These are phyloP conservation scores for Coniochaeta ligniaria DNA, from an alignment of 2,329 filamentous ascomycete species.

Conservation along the genomic window DNA sequence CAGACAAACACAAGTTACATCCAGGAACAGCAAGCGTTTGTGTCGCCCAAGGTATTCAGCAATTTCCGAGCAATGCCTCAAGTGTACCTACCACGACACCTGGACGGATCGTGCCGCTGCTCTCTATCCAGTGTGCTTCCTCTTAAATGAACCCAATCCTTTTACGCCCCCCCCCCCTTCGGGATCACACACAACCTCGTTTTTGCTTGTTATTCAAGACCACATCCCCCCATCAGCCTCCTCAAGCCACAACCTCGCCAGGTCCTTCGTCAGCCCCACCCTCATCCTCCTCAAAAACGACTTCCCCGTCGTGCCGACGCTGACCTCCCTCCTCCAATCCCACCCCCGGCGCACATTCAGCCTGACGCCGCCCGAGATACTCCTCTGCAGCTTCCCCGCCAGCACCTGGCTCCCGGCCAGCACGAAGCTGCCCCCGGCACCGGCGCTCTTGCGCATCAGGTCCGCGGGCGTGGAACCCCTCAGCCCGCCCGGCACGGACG, in stretches of 20 bases:
- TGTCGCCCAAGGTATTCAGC: neutral
- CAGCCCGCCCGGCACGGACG: constrained; percentile 54
- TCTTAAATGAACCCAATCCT: neutral
- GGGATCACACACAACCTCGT: neutral
- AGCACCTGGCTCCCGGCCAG: constrained; percentile 70
- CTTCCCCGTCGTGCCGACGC: constrained; percentile 49
- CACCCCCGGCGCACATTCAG: constrained; percentile 72
- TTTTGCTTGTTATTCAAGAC: constrained; percentile 7
- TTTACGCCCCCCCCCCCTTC: neutral
- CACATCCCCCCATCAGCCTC: constrained; percentile 44
- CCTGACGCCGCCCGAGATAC: constrained; percentile 44
- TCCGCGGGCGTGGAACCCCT: constrained; percentile 58
- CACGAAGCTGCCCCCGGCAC: constrained; percentile 50
- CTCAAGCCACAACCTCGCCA: constrained; percentile 62
- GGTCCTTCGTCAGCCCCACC: constrained; percentile 65
- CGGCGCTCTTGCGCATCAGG: constrained; percentile 49
- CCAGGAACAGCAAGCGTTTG: neutral
- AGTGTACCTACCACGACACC: neutral
- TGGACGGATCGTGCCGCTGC: neutral
- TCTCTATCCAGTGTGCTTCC: neutral
- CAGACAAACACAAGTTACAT: neutral
- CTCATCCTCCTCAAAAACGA: constrained; percentile 70
- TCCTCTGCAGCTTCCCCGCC: constrained; percentile 53
- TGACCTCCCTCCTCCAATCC: constrained; percentile 62
- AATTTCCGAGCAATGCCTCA: neutral